Evolutionary conservation across 2,329 filamentous ascomycete species (phyloP).

Genomic region (Huntiella moniliformis): DNA sequence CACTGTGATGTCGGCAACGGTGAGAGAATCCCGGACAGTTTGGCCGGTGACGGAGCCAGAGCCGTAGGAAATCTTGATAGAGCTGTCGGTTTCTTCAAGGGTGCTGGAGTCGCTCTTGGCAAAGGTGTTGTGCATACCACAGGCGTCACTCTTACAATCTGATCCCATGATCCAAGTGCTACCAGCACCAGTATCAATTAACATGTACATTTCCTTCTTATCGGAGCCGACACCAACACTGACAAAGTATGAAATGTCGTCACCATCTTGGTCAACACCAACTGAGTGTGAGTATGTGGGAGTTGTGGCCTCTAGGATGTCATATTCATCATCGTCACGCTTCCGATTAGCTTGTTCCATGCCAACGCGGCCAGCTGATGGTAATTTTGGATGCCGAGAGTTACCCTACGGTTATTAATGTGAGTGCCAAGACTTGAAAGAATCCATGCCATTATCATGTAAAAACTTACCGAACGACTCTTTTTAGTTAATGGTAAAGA

Average conservation of each 20-base stretch:
- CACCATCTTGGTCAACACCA: slow-evolving; percentile 44
- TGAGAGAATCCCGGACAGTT: slow-evolving; percentile 46
- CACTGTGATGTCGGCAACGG: slow-evolving; percentile 45
- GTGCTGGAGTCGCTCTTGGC: slow-evolving; percentile 46
- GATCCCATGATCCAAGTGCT: slow-evolving; percentile 73
- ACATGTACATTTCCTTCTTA: slow-evolving; percentile 36
- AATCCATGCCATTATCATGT: neutral
- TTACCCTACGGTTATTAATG: neutral
- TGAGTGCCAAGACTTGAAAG: neutral
- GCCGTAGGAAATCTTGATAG: slow-evolving; percentile 56
- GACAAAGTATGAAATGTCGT: slow-evolving; percentile 47
- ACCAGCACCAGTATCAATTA: slow-evolving; percentile 47
- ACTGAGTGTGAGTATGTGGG: slow-evolving; percentile 29
- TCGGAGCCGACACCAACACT: slow-evolving; percentile 37
- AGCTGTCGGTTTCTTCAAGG: slow-evolving; percentile 30
- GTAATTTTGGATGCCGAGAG: neutral
- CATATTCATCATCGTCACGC: slow-evolving; percentile 27
- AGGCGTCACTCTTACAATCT: slow-evolving; percentile 47
- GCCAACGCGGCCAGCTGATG: slow-evolving; percentile 1
- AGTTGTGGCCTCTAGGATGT: slow-evolving; percentile 26
- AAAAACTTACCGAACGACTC: slow-evolving; percentile 7
- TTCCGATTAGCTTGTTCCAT: slow-evolving; percentile 20
- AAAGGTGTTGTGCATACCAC: slow-evolving; percentile 50
- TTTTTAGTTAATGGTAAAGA: slow-evolving; percentile 5
- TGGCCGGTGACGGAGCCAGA: slow-evolving; percentile 53